Evolutionary conservation across 208 protist species (phyloP), one percentile per base, ranked within the genome.

Genomic region (Strigomonas culicis): DNA sequence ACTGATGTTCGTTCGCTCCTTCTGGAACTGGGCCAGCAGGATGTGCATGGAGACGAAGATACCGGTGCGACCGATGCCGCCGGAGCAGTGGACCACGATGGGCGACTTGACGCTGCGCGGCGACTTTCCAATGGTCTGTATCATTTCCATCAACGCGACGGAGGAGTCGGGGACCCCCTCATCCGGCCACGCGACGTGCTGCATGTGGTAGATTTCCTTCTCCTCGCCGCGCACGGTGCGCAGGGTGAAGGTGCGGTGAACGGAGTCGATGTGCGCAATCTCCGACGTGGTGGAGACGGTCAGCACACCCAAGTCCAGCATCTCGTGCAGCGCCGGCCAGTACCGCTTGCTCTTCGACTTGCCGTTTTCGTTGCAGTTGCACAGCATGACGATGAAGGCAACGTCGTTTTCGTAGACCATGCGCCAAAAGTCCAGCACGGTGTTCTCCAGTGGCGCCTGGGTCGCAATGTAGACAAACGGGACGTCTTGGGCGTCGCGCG

Each of bases 391-490:
- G 59, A 97, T 83, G 39, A 93, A 92, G 27, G 57, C 59, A 22
- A 77, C 66, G 47, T 90, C 72, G 65, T 91, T 80, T 53, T 97
- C 86, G 70, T 82, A 92, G 4, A 95, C 68, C 88, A 96, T 95
- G 46, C 88, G 66, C 92, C 92, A 97, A 74, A 97, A 97, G 68
- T 95, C 90, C 13, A 84, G 49, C 31, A 93, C 63, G 0, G 86
- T 94, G 65, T 93, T 82, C 27, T 71, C 50, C 74, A 96, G 70
- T 8, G 92, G 92, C n/a, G 82, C 84, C 67, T 97, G 92, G 25
- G 88, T 88, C 13, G 86, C 86, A 61, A 97, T 96, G 73, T 97
- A 97, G n/a, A 86, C 75, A 72, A 90, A 91, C 30, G 88, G 88
- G 8, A 94, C 75, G 17, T 51, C 75, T 34, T 92, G 79, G 15